phyloP scores from a whole-genome alignment of 305 asterid species.

The Solanum hybrid region DNA sequence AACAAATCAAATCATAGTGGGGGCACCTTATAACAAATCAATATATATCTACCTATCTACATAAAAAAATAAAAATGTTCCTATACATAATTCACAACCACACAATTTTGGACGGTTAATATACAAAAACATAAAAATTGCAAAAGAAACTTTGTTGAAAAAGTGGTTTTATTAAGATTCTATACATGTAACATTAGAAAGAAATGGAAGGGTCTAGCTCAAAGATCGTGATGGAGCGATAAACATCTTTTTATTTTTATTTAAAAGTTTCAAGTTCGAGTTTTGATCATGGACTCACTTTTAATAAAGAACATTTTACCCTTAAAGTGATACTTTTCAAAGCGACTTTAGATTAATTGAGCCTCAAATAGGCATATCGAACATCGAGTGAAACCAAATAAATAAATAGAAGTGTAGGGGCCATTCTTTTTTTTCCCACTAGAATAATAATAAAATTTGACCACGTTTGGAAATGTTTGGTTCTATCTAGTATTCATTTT shows the following conservation, averaged over 20 bases:
- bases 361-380: not conserved
- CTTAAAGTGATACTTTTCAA: not conserved
- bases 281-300: not conserved
- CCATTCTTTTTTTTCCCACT: not conserved
- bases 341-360: not conserved
- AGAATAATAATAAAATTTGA: not conserved
- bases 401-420: not conserved
- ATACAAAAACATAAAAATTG: not conserved
- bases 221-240: not conserved
- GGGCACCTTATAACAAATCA: not conserved
- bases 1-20: constrained; percentile 5
- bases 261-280: not conserved
- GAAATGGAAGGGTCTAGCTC: not conserved
- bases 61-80: not conserved
- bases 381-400: not conserved
- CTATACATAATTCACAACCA: not conserved
- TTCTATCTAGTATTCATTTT: not conserved
- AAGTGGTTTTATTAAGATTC: not conserved
- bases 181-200: not conserved
- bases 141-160: not conserved
- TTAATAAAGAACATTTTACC: not conserved
- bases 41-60: not conserved
- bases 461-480: not conserved
- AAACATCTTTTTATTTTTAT: not conserved
- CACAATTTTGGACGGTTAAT: not conserved